These are phyloP conservation scores for Tirmania nivea DNA, from an alignment of 495 filamentous ascomycete genomes.

Conservation along the genomic window DNA sequence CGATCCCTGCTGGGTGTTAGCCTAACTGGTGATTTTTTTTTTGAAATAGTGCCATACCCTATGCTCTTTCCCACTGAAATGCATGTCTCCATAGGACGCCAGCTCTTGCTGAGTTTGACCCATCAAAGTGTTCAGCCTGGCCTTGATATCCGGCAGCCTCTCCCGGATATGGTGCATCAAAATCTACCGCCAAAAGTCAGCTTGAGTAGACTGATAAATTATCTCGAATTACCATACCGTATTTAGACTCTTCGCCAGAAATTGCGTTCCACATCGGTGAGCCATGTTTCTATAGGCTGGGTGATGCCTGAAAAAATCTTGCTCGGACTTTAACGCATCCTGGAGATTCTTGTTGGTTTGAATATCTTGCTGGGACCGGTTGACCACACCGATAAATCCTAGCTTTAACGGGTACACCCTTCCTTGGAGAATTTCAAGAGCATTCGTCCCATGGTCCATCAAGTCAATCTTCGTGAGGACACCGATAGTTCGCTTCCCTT, in stretches of 20 bases:
- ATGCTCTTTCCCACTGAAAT: slow-evolving; percentile 95
- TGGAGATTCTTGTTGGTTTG: slow-evolving; percentile 79
- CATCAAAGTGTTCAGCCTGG: slow-evolving; percentile 92
- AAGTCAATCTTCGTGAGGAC: slow-evolving; percentile 94
- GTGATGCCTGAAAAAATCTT: slow-evolving; percentile 91
- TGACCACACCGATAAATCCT: slow-evolving; percentile 95
- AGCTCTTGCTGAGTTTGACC: slow-evolving; percentile 97
- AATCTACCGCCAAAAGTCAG: slow-evolving; percentile 25
- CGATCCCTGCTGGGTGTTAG: slow-evolving; percentile 32
- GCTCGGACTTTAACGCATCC: slow-evolving; percentile 72
- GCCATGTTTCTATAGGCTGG: slow-evolving; percentile 95
- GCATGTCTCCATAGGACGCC: slow-evolving; percentile 92
- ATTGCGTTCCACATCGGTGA: slow-evolving; percentile 81
- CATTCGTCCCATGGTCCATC: slow-evolving; percentile 99
- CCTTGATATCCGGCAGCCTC: slow-evolving; percentile 91
- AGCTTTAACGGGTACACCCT: slow-evolving; percentile 93
- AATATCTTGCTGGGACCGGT: slow-evolving; percentile 95
- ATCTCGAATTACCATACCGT: slow-evolving; percentile 19
- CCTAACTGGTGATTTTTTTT: too few relatives aligned
- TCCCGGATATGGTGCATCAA: slow-evolving; percentile 95
- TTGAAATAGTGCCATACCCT: slow-evolving; percentile 20
- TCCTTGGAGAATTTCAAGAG: slow-evolving; percentile 85
- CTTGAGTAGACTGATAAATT: background rate
- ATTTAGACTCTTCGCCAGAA: slow-evolving; percentile 85
- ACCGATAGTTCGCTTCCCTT: slow-evolving; percentile 85